Base-by-base conservation (phyloP, 2,329 filamentous ascomycete species). In the Trichoderma afroharzianum region DNA sequence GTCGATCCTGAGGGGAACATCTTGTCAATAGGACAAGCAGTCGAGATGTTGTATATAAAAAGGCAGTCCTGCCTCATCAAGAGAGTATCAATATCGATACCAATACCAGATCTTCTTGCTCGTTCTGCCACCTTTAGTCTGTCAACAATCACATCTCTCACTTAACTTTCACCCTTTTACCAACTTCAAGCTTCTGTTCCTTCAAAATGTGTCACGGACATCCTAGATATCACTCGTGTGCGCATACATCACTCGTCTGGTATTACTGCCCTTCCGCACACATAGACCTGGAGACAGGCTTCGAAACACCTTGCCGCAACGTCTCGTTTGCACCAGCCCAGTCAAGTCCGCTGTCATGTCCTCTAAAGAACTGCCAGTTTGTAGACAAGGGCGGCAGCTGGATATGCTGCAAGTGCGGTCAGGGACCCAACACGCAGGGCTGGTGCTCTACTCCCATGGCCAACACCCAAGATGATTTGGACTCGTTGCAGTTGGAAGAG, bases 211-310 rank as follows among this genome's bases (percentile, higher is more conserved):
- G 86, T 74, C 83, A 86, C 81, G 86, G 85, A 66, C 86, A 87
- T 73, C 86, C 86, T 70, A 83, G 85, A 64, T 80, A 81, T 73
- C 86, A 88, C 74, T 80, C 84, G 15, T 88, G 86, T 76, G 81
- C 82, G 28, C 86, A 88, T 77, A 85, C 84, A n/a, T 88, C 86
- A 61, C 82, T 88, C 74, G 84, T 83, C 73, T 88, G 86, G 85
- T 82, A 86, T 75, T 87, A 88, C 78, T 88, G 86, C 75, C 84
- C 85, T 0, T 78, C 79, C 18, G 79, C 77, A 6, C 32, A 71
- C 36, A 73, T 88, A 71, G 85, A 88, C 76, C 77, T 86, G 36
- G 77, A 81, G 43, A 87, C 85, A 0, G 85, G 86, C 21, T 83
- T 85, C 72, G 83, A 85, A 76, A 83, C 82, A 43, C 83, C 85